These are phyloP conservation scores for Aurantiochytrium sp. DNA, from an alignment of 108 stramenopile species.

Conservation along the genomic window DNA sequence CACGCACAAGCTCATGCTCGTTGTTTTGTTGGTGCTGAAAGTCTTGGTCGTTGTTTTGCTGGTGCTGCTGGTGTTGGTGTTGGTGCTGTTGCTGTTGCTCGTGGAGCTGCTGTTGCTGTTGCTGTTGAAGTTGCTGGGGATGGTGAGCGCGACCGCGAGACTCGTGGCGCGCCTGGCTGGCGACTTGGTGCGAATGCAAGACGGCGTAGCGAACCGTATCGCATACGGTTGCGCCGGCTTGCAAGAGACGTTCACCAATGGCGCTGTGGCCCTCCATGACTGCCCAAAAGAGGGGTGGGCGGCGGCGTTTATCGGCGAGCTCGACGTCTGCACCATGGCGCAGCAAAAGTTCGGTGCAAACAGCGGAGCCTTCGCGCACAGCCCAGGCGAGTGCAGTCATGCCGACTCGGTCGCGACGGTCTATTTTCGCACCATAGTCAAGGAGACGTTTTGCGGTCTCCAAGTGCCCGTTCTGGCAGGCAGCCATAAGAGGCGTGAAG, in stretches of 20 bases:
- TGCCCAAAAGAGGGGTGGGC: background rate
- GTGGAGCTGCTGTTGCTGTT: background rate
- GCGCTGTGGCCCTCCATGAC: background rate
- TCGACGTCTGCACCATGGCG: background rate
- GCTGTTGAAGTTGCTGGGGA: background rate
- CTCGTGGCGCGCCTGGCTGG: background rate
- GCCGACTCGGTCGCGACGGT: background rate
- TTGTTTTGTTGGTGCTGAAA: too few relatives aligned
- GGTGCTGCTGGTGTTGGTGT: background rate
- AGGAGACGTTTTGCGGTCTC: background rate
- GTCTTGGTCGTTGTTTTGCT: too few relatives aligned
- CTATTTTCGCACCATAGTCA: background rate
- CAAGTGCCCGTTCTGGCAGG: background rate
- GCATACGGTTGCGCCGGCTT: background rate
- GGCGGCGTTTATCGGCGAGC: background rate
- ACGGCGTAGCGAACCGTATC: background rate
- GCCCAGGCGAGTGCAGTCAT: background rate
- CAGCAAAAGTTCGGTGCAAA: background rate
- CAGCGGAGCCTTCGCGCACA: background rate
- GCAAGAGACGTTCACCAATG: background rate
- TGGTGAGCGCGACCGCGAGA: background rate
- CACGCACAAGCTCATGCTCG: too few relatives aligned
- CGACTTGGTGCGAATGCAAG: background rate
- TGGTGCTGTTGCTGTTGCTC: background rate
- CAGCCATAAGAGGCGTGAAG: background rate